A percentile compares a stretch with the other conserved stretches of the same genome.
Evolutionary conservation across 2,329 filamentous ascomycete species (phyloP).

Genomic region (Colletotrichum sp.): DNA sequence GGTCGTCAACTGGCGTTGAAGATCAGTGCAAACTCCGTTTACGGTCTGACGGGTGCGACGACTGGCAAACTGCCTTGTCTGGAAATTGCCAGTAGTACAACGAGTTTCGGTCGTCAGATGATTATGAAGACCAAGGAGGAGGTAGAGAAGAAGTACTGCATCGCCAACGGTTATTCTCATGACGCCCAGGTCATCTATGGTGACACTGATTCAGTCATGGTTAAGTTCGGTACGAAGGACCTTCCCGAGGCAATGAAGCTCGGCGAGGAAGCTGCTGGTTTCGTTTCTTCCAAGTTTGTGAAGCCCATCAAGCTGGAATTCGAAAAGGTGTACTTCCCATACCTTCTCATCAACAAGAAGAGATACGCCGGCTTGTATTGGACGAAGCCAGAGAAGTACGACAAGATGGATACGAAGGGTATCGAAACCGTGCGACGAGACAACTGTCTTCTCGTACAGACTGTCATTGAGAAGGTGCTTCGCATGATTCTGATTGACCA

Average conservation of each 20-base stretch:
- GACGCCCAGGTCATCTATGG: constrained; percentile 98
- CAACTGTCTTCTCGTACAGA: constrained; percentile 94
- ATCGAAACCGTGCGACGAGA: constrained; percentile 98
- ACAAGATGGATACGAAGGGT: constrained; percentile 99
- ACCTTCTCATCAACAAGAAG: constrained; percentile 99
- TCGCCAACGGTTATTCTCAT: constrained; percentile 92
- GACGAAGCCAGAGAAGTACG: constrained; percentile 92
- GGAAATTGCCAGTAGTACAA: constrained; percentile 94
- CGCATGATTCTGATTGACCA: constrained; percentile 95
- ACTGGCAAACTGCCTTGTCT: constrained; percentile 95
- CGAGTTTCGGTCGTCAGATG: constrained; percentile 97
- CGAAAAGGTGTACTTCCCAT: constrained; percentile 98
- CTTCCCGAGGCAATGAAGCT: constrained; percentile 90
- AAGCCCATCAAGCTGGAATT: constrained; percentile 99
- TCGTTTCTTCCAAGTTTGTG: constrained; percentile 89
- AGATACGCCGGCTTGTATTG: constrained; percentile 97
- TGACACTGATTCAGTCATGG: constrained; percentile 99
- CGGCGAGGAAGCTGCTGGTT: constrained; percentile 89
- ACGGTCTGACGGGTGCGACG: constrained; percentile 94
- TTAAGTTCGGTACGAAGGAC: constrained; percentile 93
- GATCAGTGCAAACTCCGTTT: constrained; percentile 96
- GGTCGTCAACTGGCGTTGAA: constrained; percentile 96
- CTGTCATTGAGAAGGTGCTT: constrained; percentile 94
- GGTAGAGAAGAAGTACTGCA: constrained; percentile 87
- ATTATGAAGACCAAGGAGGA: constrained; percentile 98